Base-by-base conservation (phyloP, 2,329 filamentous ascomycete genomes). In the Colletotrichum sp. region DNA sequence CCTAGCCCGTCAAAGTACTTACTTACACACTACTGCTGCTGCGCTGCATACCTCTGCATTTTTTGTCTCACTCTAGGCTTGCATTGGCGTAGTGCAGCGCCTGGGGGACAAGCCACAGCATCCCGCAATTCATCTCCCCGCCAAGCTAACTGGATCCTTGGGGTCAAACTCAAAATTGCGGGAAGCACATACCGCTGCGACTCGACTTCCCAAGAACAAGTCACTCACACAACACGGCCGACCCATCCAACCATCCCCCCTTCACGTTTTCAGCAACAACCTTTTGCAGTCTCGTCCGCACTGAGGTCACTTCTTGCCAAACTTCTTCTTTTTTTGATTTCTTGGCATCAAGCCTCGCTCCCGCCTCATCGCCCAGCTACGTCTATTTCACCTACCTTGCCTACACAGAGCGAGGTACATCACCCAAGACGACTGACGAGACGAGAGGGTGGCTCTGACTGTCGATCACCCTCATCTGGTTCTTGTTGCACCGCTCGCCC, bases 261-360 rank as follows among this genome's bases (percentile, higher is more conserved):
- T 28, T 52, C 15, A 70, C 71, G 71, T 32, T 73, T 73, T 68
- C 66, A 63, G 71, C 66, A 16, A 66, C 62, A 52, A 52, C 39
- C 26, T 30, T 66, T 30, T 26, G 36, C 52, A 32, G 62, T 72
- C 55, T 28, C 32, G 52, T 44, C 55, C 55, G 24, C 55, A 59
- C 68, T 28, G 52, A 15, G 24, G 32, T 39, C 62, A 66, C 6
- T 30, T 57, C 21, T 26, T 28, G 44, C 26, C 18, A 34, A 44
- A 21, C 62, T 44, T 15, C 32, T 68, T 30, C 32, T 63, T 39
- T 72, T 62, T 60, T 39, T 60, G 60, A 44, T 32, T 75, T 57
- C 49, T 63, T 72, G 63, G 55, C 72, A 67, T 57, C 63, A 32
- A 72, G 69, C 63, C 63, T 63, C 55, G 55, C 60, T 34, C 55